Evolutionary conservation across 192 early-diverging fungal genomes (phyloP).

Genomic region (Podochytrium sp.): DNA sequence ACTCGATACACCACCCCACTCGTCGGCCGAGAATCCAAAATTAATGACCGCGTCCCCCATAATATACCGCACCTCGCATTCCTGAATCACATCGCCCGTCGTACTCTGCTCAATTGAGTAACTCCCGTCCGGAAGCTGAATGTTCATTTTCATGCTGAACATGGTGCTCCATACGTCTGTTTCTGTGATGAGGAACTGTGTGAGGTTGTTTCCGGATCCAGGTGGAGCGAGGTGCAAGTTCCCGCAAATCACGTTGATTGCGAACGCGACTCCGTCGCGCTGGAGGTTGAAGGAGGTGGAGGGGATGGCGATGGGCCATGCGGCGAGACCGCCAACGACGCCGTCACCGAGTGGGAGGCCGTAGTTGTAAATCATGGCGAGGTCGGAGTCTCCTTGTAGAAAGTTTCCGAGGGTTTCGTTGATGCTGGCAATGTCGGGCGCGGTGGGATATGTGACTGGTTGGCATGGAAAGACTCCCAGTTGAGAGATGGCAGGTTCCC

Average conservation of each 20-base stretch:
- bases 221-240: background rate
- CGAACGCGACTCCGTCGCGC: constrained; percentile 15
- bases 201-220: constrained; percentile 9
- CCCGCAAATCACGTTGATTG: constrained; percentile 12
- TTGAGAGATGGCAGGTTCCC: constrained; percentile 5
- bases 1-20: constrained; percentile 18
- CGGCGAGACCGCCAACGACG: constrained; percentile 17
- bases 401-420: constrained; percentile 5
- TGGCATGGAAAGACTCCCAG: constrained; percentile 11
- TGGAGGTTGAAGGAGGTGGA: constrained; percentile 1
- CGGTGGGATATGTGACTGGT: background rate
- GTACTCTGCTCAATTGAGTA: background rate
- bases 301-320: constrained; percentile 4
- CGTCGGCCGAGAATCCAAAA: constrained; percentile 19
- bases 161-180: constrained; percentile 21
- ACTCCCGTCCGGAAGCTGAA: constrained; percentile 12
- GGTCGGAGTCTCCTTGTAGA: constrained; percentile 30
- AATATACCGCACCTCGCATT: constrained; percentile 6
- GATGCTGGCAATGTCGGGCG: background rate
- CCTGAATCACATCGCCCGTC: background rate
- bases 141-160: background rate
- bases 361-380: constrained; percentile 29
- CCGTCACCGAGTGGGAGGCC: constrained; percentile 26
- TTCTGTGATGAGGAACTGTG: constrained; percentile 6
- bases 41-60: constrained; percentile 18